Evolutionary conservation across 2,329 filamentous ascomycete genomes (phyloP), one percentile per base, ranked within the genome.

Genomic region (Hypoxylon sp.): DNA sequence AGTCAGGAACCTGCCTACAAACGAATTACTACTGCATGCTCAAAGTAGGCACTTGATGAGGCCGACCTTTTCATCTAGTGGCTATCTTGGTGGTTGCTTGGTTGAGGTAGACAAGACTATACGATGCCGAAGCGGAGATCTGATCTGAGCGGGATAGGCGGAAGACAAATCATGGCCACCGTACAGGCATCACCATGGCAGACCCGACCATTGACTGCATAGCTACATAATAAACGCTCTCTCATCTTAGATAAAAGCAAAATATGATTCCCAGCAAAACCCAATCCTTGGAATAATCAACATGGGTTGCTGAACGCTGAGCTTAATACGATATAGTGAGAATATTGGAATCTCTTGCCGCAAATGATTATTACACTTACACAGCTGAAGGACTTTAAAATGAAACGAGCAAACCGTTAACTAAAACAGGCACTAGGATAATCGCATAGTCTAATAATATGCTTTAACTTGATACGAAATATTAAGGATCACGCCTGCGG

Each of bases 191-290:
- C 3, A 33, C 4, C 28, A 50, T 49, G 28, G 46, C n/a, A 49
- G 24, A 22, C 46, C 24, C 18, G 26, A 55, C 18, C 16, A 48
- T 36, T 24, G 14, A 26, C 32, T 42, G 30, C 30, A 1, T 33
- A 33, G 9, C 3, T 26, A 26, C 24, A 3, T 52, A 24, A 5
- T 14, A 49, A 24, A 42, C 8, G 16, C 26, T 40, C 26, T 40
- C 49, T 54, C 18, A 36, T 32, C 50, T 44, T 57, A 26, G 18
- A 14, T 46, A 67, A 67, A 67, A 53, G 56, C 46, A 67, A 60
- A 60, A 63, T 56, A 32, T 11, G 8, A 52, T 36, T 46, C 38
- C 26, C 51, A 64, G n/a, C 12, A 28, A 52, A 33, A 48, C 38
- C 7, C 4, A n/a, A 51, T 46, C 53, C n/a, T 52, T n/a, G n/a